Percentiles rank a stretch among this genome's conserved stretches.
Evolutionary conservation across 1,139 yeast genomes (phyloP).

Genomic region (Candida labiduridarum): DNA sequence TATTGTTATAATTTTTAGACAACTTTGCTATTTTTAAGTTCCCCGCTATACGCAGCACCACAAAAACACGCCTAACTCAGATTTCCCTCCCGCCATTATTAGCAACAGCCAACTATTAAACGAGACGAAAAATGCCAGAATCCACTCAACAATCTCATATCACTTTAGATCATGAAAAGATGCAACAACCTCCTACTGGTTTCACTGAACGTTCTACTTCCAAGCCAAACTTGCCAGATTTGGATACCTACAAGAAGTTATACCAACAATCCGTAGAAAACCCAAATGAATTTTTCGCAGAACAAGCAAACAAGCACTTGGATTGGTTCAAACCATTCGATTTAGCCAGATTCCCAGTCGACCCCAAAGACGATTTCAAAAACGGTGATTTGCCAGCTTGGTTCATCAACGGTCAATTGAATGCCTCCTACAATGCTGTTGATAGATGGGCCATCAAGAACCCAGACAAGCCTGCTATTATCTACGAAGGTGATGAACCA

Average conservation of each 20-base stretch:
- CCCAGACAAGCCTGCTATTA: conserved; percentile 75
- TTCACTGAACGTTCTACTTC: conserved; percentile 53
- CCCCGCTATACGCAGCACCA: neutral
- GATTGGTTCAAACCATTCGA: conserved; percentile 69
- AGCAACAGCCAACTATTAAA: neutral
- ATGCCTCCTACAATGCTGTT: conserved; percentile 76
- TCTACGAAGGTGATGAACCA: conserved; percentile 81
- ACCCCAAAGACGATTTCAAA: conserved; percentile 53
- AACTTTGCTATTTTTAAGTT: neutral
- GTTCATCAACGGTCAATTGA: conserved; percentile 77
- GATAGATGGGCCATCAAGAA: conserved; percentile 76
- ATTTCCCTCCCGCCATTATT: neutral
- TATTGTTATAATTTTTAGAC: neutral
- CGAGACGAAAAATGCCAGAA: conserved; percentile 22
- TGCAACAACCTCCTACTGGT: conserved; percentile 56
- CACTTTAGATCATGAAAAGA: conserved; percentile 46
- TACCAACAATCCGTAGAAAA: conserved; percentile 69
- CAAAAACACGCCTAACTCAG: neutral
- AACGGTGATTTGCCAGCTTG: conserved; percentile 73
- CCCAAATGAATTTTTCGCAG: conserved; percentile 67
- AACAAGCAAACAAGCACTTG: conserved; percentile 56
- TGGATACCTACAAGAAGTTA: conserved; percentile 59
- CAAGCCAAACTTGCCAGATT: conserved; percentile 50
- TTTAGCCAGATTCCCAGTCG: conserved; percentile 55
- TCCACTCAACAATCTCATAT: conserved; percentile 25